Conservation (phyloP, 441 rosid genomes). For the Geranium incanum region DNA sequence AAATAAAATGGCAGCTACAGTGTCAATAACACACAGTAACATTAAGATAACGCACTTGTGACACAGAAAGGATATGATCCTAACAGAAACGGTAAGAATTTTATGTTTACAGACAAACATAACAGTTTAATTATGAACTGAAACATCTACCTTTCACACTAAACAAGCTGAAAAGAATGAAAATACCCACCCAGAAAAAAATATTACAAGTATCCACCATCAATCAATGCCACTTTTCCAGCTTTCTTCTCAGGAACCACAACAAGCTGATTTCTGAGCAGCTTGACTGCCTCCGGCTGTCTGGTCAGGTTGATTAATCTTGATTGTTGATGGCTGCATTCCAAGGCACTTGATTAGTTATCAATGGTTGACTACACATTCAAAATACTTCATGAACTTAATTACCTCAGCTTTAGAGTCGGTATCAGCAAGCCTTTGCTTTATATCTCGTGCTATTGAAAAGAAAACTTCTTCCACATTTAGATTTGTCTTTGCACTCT, state of each 20-base stretch:
- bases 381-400: too few species aligned
- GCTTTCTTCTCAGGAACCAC: slow-evolving; percentile 30
- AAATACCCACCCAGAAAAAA: slow-evolving; percentile 8
- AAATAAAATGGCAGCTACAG: too few species aligned
- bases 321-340: slow-evolving; percentile 42
- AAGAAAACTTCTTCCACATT: slow-evolving; percentile 92
- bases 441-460: slow-evolving; percentile 72
- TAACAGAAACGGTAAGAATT: background rate
- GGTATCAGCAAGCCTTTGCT: slow-evolving; percentile 48
- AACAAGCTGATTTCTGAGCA: slow-evolving; percentile 47
- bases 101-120: slow-evolving; percentile 2
- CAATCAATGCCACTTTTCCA: background rate
- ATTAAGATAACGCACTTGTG: background rate
- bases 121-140: slow-evolving; percentile 18
- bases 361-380: too few species aligned
- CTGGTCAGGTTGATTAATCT: slow-evolving; percentile 42
- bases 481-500: slow-evolving; percentile 51
- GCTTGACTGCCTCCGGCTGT: slow-evolving; percentile 41
- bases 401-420: background rate
- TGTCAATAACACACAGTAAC: too few species aligned
- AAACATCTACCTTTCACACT: slow-evolving; percentile 34
- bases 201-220: slow-evolving; percentile 29
- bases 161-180: slow-evolving; percentile 35
- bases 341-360: too few species aligned
- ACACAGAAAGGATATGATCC: background rate